phyloP scores from a whole-genome alignment of 148 eudicot genomes.

The Cornus suecica region DNA sequence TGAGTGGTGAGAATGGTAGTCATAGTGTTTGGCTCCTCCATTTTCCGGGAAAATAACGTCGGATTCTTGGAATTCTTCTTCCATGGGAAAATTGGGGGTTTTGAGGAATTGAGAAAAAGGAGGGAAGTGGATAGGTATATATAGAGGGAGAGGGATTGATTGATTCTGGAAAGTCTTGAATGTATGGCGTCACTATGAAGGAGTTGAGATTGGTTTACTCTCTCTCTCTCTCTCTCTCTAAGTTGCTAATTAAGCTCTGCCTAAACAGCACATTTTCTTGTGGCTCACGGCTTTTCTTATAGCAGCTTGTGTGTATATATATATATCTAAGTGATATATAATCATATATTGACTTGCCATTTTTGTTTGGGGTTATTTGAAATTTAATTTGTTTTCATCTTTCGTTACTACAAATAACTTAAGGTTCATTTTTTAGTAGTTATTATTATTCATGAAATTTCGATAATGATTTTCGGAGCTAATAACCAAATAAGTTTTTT shows the following conservation, averaged over 20 bases:
- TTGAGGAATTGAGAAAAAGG: not conserved
- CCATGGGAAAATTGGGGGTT: constrained; percentile 16
- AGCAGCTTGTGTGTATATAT: no score
- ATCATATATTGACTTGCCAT: no score
- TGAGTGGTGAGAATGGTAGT: no score
- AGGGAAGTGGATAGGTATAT: not conserved
- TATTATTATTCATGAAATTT: no score
- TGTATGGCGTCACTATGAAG: constrained; percentile 16
- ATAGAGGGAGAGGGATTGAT: not conserved
- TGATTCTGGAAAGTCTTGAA: constrained; percentile 15
- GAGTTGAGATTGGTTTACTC: constrained; percentile 18
- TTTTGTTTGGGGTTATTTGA: no score
- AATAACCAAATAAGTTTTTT: no score
- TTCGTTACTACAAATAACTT: no score
- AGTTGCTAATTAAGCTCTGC: not conserved
- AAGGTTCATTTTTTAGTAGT: no score
- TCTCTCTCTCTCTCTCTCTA: constrained; percentile 1
- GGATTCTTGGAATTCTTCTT: constrained; percentile 61
- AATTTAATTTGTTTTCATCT: no score
- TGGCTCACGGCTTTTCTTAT: constrained; percentile 33
- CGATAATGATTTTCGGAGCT: no score
- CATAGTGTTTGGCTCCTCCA: not conserved
- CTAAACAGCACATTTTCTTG: constrained; percentile 26
- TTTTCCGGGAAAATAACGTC: constrained; percentile 45
- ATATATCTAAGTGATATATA: no score